Conservation (phyloP, 1,284 basidiomycete species). For the Garcileccinum viscosum region DNA sequence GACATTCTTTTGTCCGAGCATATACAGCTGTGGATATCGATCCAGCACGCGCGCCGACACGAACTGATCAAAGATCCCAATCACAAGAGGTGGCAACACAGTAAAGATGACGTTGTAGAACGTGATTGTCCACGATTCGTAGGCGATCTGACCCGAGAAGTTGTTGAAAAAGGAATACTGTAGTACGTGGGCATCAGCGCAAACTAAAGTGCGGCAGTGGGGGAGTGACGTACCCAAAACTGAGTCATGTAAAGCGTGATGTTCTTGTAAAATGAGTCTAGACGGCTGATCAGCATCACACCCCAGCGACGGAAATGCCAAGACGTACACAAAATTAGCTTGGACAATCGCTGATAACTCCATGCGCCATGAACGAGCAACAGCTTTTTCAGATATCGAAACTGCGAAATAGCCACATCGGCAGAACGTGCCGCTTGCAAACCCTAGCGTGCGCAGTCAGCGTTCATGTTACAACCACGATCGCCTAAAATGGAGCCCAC, state of each 20-base stretch:
- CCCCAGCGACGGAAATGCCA: background rate
- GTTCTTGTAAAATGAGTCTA: slow-evolving; percentile 96
- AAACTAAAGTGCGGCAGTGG: background rate
- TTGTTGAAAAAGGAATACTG: slow-evolving; percentile 99
- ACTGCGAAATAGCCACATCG: slow-evolving; percentile 98
- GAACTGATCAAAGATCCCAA: slow-evolving; percentile 98
- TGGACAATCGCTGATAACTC: slow-evolving; percentile 96
- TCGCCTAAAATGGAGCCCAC: slow-evolving; percentile 44
- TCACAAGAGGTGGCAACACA: slow-evolving; percentile 94
- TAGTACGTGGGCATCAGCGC: background rate
- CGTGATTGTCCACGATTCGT: slow-evolving; percentile 98
- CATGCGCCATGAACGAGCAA: slow-evolving; percentile 97
- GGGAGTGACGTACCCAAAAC: slow-evolving; percentile 77
- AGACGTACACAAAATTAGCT: slow-evolving; percentile 88
- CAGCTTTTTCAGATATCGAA: slow-evolving; percentile 95
- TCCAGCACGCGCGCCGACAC: slow-evolving; percentile 96
- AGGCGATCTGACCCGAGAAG: slow-evolving; percentile 97
- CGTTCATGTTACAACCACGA: background rate
- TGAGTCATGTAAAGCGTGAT: slow-evolving; percentile 98
- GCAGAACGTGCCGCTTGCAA: slow-evolving; percentile 96
- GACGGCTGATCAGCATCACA: background rate
- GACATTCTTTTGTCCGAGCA: slow-evolving; percentile 87
- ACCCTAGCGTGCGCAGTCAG: slow-evolving; percentile 58
- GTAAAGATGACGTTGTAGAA: slow-evolving; percentile 94
- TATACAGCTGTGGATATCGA: slow-evolving; percentile 96